Evolutionary conservation across 1,139 yeast species (phyloP).

Genomic region (Williopsis jadinii): DNA sequence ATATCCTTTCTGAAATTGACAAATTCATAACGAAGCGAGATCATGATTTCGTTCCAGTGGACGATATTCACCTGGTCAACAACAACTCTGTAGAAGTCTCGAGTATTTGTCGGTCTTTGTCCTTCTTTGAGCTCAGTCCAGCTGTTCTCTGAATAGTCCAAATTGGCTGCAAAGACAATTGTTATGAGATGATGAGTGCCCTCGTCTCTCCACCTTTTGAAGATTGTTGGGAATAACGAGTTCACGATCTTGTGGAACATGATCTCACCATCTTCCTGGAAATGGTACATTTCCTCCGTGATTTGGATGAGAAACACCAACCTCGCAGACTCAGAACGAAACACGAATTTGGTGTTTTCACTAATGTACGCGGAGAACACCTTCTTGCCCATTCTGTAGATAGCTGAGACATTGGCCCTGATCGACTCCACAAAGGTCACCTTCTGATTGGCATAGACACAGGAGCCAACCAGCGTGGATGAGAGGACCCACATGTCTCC

Average conservation of each 20-base stretch:
- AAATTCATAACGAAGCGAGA: slow-evolving; percentile 75
- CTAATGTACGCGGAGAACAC: slow-evolving; percentile 64
- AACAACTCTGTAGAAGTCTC: slow-evolving; percentile 86
- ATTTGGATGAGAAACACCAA: slow-evolving; percentile 79
- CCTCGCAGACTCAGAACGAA: slow-evolving; percentile 86
- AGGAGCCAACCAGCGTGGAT: slow-evolving; percentile 49
- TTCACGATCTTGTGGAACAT: slow-evolving; percentile 89
- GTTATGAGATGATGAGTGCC: slow-evolving; percentile 90
- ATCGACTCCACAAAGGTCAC: slow-evolving; percentile 56
- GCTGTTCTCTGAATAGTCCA: slow-evolving; percentile 56
- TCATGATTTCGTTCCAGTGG: slow-evolving; percentile 91
- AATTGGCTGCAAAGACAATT: slow-evolving; percentile 73
- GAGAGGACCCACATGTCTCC: slow-evolving; percentile 94
- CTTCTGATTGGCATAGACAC: slow-evolving; percentile 64
- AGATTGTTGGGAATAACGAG: slow-evolving; percentile 82
- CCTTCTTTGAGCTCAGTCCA: slow-evolving; percentile 59
- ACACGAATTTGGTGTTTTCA: slow-evolving; percentile 69
- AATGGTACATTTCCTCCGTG: slow-evolving; percentile 96
- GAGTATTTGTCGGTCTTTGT: slow-evolving; percentile 58
- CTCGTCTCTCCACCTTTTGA: slow-evolving; percentile 78
- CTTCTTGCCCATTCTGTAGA: slow-evolving; percentile 66
- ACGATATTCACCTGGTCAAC: slow-evolving; percentile 89
- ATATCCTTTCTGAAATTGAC: slow-evolving; percentile 76
- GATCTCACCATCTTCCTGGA: slow-evolving; percentile 93
- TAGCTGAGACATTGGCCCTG: slow-evolving; percentile 56